Conservation (phyloP, 2,329 filamentous ascomycete genomes). For the Epicoccum sorghinum region DNA sequence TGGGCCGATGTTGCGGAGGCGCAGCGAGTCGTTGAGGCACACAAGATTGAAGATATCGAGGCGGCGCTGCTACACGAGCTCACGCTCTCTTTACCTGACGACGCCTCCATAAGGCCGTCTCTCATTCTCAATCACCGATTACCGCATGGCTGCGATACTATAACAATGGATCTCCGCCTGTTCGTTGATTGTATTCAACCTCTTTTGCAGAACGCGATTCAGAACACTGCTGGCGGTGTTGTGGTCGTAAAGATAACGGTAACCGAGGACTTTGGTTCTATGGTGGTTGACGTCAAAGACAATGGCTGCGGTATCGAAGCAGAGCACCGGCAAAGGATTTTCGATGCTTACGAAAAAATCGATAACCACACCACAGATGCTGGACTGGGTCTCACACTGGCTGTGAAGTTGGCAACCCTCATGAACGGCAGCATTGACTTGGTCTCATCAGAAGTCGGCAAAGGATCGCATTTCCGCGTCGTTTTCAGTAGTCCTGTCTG, state of each 20-base stretch:
- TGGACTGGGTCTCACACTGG: slow-evolving; percentile 53
- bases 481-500: slow-evolving; percentile 36
- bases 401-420: slow-evolving; percentile 50
- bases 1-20: slow-evolving; percentile 47
- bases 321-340: slow-evolving; percentile 49
- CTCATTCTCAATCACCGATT: slow-evolving; percentile 44
- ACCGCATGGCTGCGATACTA: slow-evolving; percentile 34
- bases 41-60: slow-evolving; percentile 43
- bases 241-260: slow-evolving; percentile 46
- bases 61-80: slow-evolving; percentile 40
- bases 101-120: slow-evolving; percentile 33
- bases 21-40: slow-evolving; percentile 27
- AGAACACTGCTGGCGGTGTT: slow-evolving; percentile 48
- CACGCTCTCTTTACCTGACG: slow-evolving; percentile 35
- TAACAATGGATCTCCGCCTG: slow-evolving; percentile 48
- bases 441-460: slow-evolving; percentile 43
- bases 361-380: slow-evolving; percentile 47
- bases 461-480: slow-evolving; percentile 52
- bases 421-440: slow-evolving; percentile 49
- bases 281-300: slow-evolving; percentile 52
- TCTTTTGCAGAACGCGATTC: slow-evolving; percentile 51
- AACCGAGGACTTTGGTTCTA: slow-evolving; percentile 32
- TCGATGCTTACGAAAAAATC: slow-evolving; percentile 53
- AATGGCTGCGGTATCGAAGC: slow-evolving; percentile 50
- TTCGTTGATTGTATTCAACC: slow-evolving; percentile 53